Conservation (phyloP, 441 rosid genomes). For the Erysimum cheiri region DNA sequence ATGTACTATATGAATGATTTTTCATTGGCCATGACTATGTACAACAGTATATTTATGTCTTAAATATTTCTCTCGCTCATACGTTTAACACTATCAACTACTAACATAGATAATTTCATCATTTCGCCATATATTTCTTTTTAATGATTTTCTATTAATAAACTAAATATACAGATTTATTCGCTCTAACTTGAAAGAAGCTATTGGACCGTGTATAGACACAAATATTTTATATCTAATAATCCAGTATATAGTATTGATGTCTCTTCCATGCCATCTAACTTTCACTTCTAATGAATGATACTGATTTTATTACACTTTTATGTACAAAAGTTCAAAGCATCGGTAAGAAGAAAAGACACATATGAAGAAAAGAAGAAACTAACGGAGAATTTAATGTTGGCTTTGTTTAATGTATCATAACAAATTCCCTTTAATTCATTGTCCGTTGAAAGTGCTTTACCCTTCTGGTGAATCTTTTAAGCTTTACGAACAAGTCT, state of each 20-base stretch:
- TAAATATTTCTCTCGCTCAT: neutral
- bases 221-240: neutral
- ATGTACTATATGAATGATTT: no score
- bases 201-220: no score
- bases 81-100: neutral
- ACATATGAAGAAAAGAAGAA: slow-evolving; percentile 21
- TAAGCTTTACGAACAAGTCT: slow-evolving; percentile 24
- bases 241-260: neutral
- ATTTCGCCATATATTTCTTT: no score
- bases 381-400: slow-evolving; percentile 2
- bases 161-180: neutral
- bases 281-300: neutral
- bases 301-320: slow-evolving; percentile 14
- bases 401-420: slow-evolving; percentile 25
- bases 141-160: neutral
- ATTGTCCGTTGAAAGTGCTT: slow-evolving; percentile 42
- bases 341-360: neutral
- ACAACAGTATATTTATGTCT: neutral
- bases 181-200: no score
- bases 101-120: no score
- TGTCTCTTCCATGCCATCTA: no score
- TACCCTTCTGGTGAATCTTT: slow-evolving; percentile 35
- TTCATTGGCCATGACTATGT: neutral
- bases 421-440: slow-evolving; percentile 31
- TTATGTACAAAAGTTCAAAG: slow-evolving; percentile 8